Conservation (phyloP, 768 basidiomycete species). For the Mycena sanguinolenta region DNA sequence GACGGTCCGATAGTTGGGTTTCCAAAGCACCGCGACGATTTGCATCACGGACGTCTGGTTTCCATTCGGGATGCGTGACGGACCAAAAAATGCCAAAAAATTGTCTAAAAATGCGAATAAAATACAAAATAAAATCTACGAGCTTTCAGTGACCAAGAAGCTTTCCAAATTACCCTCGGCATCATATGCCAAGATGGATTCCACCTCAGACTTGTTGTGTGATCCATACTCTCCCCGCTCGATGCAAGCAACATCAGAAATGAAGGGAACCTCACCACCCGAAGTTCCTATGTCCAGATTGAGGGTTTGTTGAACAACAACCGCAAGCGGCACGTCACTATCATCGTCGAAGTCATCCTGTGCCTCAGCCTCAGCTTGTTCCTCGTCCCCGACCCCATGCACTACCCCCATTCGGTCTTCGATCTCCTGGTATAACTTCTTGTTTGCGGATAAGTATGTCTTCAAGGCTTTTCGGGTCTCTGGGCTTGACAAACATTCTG, state of each 20-base stretch:
- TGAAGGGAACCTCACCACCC: neutral
- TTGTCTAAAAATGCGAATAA: neutral
- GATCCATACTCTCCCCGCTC: neutral
- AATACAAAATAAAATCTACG: neutral
- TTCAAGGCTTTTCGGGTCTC: neutral
- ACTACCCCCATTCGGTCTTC: neutral
- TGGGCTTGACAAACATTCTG: neutral
- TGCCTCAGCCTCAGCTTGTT: neutral
- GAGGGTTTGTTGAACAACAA: neutral
- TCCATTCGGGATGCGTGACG: neutral
- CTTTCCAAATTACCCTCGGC: neutral
- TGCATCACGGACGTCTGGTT: neutral
- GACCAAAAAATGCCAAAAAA: neutral
- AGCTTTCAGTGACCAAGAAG: neutral
- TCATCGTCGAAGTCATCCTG: neutral
- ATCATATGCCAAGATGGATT: neutral
- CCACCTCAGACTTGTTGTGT: neutral
- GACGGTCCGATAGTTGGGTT: neutral
- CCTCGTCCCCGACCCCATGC: neutral
- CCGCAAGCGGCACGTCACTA: neutral
- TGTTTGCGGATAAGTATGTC: neutral
- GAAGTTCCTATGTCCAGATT: neutral
- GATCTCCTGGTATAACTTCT: conserved; percentile 1
- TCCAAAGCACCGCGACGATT: neutral
- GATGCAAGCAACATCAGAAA: neutral